phyloP scores from a whole-genome alignment of 1,284 basidiomycete species.

The Agaricales sp. region DNA sequence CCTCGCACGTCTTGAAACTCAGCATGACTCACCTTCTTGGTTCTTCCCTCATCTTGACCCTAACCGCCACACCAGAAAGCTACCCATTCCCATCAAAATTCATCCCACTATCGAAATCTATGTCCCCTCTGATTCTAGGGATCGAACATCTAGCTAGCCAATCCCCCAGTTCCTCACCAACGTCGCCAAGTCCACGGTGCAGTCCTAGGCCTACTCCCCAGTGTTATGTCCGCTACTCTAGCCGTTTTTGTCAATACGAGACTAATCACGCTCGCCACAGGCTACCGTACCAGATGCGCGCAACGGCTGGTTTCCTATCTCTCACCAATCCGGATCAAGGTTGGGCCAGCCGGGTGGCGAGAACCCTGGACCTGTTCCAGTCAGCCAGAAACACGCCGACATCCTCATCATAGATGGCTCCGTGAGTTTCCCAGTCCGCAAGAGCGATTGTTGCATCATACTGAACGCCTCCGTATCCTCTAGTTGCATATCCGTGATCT shows the following conservation, averaged over 20 bases:
- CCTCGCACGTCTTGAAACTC: too few relatives aligned
- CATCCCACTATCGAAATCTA: conserved; percentile 21
- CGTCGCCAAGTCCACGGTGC: too few relatives aligned
- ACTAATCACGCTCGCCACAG: conserved; percentile 6
- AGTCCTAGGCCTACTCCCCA: too few relatives aligned
- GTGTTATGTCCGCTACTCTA: not conserved
- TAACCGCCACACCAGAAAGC: conserved; percentile 26
- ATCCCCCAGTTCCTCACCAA: not conserved
- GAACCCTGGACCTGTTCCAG: conserved; percentile 21
- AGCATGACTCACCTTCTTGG: not conserved
- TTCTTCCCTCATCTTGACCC: conserved; percentile 16
- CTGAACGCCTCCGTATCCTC: conserved; percentile 1
- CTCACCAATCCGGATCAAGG: too few relatives aligned
- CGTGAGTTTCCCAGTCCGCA: conserved; percentile 19
- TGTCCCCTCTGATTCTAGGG: conserved; percentile 21
- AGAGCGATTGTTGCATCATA: not conserved
- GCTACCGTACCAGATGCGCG: conserved; percentile 16
- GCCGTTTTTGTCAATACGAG: not conserved
- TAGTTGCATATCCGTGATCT: conserved; percentile 35
- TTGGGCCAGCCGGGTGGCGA: too few relatives aligned
- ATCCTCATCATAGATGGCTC: conserved; percentile 30
- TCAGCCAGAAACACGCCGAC: conserved; percentile 30
- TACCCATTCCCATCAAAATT: conserved; percentile 33
- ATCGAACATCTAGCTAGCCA: conserved; percentile 15
- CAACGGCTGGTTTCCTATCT: conserved; percentile 25